These are phyloP conservation scores for Colletotrichum sp. DNA, from an alignment of 2,329 filamentous ascomycete species.

Conservation along the genomic window DNA sequence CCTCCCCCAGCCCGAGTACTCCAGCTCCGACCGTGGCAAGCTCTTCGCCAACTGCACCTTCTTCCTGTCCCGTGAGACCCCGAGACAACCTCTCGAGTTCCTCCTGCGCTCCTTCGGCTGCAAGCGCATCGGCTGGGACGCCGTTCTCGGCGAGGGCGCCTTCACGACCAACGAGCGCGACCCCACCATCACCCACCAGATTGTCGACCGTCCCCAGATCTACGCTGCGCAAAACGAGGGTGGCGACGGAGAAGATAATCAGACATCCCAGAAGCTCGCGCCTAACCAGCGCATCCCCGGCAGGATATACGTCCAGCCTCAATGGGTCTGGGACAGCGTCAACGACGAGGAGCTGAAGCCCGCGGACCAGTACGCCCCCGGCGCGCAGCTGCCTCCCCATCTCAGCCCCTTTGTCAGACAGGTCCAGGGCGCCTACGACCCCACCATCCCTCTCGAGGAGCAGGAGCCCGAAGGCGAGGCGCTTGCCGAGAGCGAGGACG, in stretches of 20 bases:
- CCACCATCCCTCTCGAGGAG: conserved; percentile 81
- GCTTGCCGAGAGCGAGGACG: conserved; percentile 67
- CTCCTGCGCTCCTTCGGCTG: conserved; percentile 93
- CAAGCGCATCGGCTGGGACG: conserved; percentile 95
- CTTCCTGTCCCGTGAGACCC: conserved; percentile 92
- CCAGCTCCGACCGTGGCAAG: conserved; percentile 70
- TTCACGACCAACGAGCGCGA: conserved; percentile 91
- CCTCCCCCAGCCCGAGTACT: conserved; percentile 76
- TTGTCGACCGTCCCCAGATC: conserved; percentile 87
- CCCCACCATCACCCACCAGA: conserved; percentile 90
- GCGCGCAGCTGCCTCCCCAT: conserved; percentile 89
- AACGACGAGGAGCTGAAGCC: conserved; percentile 90
- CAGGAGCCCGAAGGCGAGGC: conserved; percentile 90
- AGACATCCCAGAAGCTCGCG: conserved; percentile 63
- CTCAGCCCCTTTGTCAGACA: conserved; percentile 94
- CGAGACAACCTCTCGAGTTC: conserved; percentile 89
- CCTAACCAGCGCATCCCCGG: conserved; percentile 83
- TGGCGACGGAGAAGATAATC: conserved; percentile 60
- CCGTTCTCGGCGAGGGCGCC: conserved; percentile 86
- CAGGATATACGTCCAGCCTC: conserved; percentile 90
- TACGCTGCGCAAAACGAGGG: conserved; percentile 48
- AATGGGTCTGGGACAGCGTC: conserved; percentile 98
- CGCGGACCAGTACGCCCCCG: conserved; percentile 87
- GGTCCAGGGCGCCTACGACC: conserved; percentile 88
- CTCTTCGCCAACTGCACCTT: conserved; percentile 90